Conservation (phyloP, 495 filamentous ascomycete species). For the Penicillium desertorum region DNA sequence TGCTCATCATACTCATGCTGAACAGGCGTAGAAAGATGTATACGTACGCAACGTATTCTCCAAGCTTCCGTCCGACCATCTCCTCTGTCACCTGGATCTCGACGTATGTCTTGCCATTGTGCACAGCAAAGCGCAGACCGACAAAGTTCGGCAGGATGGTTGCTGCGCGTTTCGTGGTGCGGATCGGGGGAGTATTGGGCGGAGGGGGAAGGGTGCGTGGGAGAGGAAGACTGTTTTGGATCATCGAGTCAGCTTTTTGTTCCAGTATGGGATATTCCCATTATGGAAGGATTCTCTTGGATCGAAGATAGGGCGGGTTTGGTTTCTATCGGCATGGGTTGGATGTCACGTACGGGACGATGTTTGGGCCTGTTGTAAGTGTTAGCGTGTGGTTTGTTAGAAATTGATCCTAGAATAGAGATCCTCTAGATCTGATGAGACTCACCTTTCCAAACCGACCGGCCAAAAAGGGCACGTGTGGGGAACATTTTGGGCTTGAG, state of each 20-base stretch:
- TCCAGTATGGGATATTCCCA: background rate
- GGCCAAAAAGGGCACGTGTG: slow-evolving; percentile 57
- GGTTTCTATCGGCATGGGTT: background rate
- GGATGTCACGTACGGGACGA: slow-evolving; percentile 51
- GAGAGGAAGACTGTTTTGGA: slow-evolving; percentile 41
- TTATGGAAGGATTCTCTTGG: background rate
- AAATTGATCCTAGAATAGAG: background rate
- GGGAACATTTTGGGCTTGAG: slow-evolving; percentile 54
- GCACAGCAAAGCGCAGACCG: slow-evolving; percentile 85
- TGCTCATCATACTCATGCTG: background rate
- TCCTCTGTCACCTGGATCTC: slow-evolving; percentile 91
- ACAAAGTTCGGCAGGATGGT: slow-evolving; percentile 97
- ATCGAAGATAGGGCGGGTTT: background rate
- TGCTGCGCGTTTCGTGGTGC: slow-evolving; percentile 82
- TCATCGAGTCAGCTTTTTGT: slow-evolving; percentile 5
- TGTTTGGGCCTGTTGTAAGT: slow-evolving; percentile 49
- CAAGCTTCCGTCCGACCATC: slow-evolving; percentile 97
- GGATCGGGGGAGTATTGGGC: slow-evolving; percentile 70
- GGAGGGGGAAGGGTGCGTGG: slow-evolving; percentile 46
- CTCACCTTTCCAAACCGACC: slow-evolving; percentile 78
- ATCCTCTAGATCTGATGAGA: background rate
- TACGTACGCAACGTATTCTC: slow-evolving; percentile 89
- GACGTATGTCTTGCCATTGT: slow-evolving; percentile 92
- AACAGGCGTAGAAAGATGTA: background rate
- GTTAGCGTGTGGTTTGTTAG: slow-evolving; percentile 19